Base-by-base conservation (phyloP, 2,329 filamentous ascomycete genomes). In the Ophiostoma perfectum region DNA sequence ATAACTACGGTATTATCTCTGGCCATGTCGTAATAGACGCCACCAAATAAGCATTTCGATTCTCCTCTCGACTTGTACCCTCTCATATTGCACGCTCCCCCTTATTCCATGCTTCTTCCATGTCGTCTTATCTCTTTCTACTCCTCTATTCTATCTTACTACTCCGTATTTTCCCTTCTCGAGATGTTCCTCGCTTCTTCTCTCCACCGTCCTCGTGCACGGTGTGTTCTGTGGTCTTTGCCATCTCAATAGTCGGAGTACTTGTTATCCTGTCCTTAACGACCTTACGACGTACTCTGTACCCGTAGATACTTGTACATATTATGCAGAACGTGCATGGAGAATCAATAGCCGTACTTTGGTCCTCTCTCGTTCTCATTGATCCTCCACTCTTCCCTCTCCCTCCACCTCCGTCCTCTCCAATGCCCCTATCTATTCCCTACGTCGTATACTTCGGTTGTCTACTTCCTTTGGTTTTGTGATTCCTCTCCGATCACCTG, bases 1-100 rank as follows among this genome's bases (percentile, higher is more conserved):
- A 41, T 68, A 52, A 63, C 64, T 65, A 52, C 47, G 62, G 47
- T 68, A 47, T 58, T 65, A 63, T 65, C 67, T 63, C 66, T 27
- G 67, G 39, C 14, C 18, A 27, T 27, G 49, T 52, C 47, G 47
- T n/a, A 52, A n/a, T 18, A 52, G 47, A 55, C 49, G 49, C 49
- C 49, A 55, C 49, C 49, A 27, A 55, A 55, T 55, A 55, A 55
- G 18, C 49, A 6, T 49, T 49, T 18, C 27, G 27, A 49, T 49
- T 49, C 47, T 18, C 16, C 18, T 49, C 18, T n/a, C 16, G 47
- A 14, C 18, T 4, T 49, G 47, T 49, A 4, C 49, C 11, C 27
- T 55, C n/a, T 27, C 27, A 27, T 4, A 55, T 55, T 55, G 49
- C 11, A 18, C 14, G 27, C 27, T 55, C 27, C 49, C 49, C 12